These are phyloP conservation scores for Dothideomycetidae sp. DNA, from an alignment of 2,329 filamentous ascomycete species.

Conservation along the genomic window DNA sequence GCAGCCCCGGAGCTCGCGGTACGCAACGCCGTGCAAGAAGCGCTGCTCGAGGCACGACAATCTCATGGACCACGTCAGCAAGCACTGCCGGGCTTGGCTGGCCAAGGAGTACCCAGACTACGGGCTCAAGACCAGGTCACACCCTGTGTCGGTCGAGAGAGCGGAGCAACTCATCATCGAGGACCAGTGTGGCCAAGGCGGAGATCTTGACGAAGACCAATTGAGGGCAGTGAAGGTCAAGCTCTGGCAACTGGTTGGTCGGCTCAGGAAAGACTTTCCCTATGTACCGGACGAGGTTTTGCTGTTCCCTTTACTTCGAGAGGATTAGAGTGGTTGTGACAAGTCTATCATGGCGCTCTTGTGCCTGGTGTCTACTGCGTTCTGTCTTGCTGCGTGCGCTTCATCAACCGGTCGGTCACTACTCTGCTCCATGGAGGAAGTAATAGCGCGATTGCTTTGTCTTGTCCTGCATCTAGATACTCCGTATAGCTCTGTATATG, in stretches of 20 bases:
- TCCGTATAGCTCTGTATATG: too few relatives aligned
- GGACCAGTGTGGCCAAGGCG: neutral
- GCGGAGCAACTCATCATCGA: neutral
- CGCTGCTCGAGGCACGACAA: neutral
- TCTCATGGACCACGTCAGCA: neutral
- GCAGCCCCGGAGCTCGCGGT: conserved; percentile 13
- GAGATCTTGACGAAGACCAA: neutral
- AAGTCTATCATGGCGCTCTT: too few relatives aligned
- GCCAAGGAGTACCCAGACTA: neutral
- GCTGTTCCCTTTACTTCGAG: neutral
- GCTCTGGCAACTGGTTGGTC: neutral
- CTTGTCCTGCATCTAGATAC: too few relatives aligned
- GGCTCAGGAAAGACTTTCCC: neutral
- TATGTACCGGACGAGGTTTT: neutral
- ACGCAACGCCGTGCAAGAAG: neutral
- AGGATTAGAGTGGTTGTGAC: too few relatives aligned
- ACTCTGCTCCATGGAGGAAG: too few relatives aligned
- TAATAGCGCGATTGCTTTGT: too few relatives aligned
- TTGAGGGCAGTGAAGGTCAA: neutral
- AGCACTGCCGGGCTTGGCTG: neutral
- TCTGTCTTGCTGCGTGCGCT: too few relatives aligned
- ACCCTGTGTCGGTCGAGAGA: neutral
- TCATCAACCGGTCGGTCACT: too few relatives aligned
- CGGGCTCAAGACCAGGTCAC: neutral
- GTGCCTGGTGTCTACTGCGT: too few relatives aligned